Conservation (phyloP, 176 grass and related monocot genomes). For the Secale cereale region DNA sequence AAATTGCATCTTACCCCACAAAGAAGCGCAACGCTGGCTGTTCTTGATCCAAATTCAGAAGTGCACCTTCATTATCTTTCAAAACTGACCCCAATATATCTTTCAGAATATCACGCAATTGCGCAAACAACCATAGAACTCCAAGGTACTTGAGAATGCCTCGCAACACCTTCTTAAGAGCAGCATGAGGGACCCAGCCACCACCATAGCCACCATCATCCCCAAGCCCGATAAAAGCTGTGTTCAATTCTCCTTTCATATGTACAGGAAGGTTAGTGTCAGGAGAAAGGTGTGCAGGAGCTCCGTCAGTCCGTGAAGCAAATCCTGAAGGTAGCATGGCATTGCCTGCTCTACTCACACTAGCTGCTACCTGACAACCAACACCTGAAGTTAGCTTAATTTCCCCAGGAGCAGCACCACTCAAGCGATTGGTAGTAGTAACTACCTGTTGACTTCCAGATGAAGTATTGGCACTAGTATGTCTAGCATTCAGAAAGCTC, state of each 20-base stretch:
- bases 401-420: conserved; percentile 27
- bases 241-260: conserved; percentile 84
- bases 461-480: conserved; percentile 28
- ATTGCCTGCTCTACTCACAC: conserved; percentile 45
- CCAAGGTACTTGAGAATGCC: conserved; percentile 94
- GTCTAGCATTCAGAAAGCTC: conserved; percentile 41
- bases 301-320: conserved; percentile 52
- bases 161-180: conserved; percentile 92
- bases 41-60: conserved; percentile 98
- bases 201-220: conserved; percentile 97
- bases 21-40: conserved; percentile 95
- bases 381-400: conserved; percentile 49
- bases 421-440: conserved; percentile 34
- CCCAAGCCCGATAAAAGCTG: conserved; percentile 79
- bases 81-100: conserved; percentile 92
- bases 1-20: conserved; percentile 71
- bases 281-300: conserved; percentile 51
- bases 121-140: conserved; percentile 93
- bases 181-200: conserved; percentile 87
- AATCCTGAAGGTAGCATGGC: conserved; percentile 46
- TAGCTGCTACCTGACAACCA: conserved; percentile 45
- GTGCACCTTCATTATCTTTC: conserved; percentile 90
- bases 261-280: conserved; percentile 64
- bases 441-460: conserved; percentile 39
- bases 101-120: conserved; percentile 90